A percentile compares a stretch with the other conserved stretches of the same genome.
Evolutionary conservation across 345 rosid genomes (phyloP).

Genomic region (Acer negundo): DNA sequence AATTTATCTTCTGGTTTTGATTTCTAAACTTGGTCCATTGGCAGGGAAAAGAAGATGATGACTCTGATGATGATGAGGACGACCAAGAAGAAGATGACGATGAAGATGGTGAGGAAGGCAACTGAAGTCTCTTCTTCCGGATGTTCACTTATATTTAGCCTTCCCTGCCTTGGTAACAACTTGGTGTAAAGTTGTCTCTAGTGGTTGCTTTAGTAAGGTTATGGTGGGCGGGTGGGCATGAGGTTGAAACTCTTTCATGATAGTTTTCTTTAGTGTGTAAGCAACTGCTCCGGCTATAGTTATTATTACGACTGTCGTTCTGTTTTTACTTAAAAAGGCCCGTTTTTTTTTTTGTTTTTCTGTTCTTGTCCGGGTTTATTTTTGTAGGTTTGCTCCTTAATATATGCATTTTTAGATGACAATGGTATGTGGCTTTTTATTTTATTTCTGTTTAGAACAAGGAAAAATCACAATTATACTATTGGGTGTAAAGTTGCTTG

Average conservation of each 20-base stretch:
- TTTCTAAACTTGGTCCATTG: slow-evolving; percentile 14
- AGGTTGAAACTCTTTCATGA: slow-evolving; percentile 22
- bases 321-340: slow-evolving; percentile 15
- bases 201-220: slow-evolving; percentile 29
- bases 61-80: slow-evolving; percentile 54
- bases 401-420: slow-evolving; percentile 18
- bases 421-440: slow-evolving; percentile 8
- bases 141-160: not conserved
- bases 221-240: slow-evolving; percentile 6
- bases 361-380: slow-evolving; percentile 6
- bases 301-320: slow-evolving; percentile 10
- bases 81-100: slow-evolving; percentile 39
- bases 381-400: slow-evolving; percentile 24
- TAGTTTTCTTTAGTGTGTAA: slow-evolving; percentile 27
- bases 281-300: slow-evolving; percentile 22
- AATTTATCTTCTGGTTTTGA: not conserved
- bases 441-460: not conserved
- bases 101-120: slow-evolving; percentile 30
- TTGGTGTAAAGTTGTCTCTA: slow-evolving; percentile 41
- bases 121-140: slow-evolving; percentile 22
- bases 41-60: slow-evolving; percentile 59
- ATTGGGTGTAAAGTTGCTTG: slow-evolving; percentile 15
- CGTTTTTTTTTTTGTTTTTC: slow-evolving; percentile 12
- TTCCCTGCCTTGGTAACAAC: slow-evolving; percentile 22
- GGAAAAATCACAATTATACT: slow-evolving; percentile 1